Evolutionary conservation across 192 early-diverging fungal species (phyloP).

Genomic region (Anaeromyces robustus): DNA sequence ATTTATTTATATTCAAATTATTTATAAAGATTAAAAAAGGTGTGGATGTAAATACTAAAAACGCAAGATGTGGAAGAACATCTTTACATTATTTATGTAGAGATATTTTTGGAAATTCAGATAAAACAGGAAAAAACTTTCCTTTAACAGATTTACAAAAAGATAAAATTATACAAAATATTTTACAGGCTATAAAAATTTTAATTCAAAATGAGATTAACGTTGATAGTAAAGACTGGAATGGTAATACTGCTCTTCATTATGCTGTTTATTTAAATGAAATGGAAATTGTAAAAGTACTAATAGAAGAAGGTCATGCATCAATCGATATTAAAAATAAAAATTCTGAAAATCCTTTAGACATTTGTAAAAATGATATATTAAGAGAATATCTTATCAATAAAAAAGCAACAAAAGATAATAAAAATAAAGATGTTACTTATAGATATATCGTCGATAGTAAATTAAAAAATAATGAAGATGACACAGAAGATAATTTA

Average conservation of each 20-base stretch:
- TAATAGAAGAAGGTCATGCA: background rate
- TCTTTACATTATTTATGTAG: conserved; percentile 9
- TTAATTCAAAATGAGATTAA: conserved; percentile 1
- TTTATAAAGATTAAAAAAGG: conserved; percentile 9
- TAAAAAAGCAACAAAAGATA: background rate
- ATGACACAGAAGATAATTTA: background rate
- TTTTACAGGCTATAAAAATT: background rate
- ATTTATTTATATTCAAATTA: background rate
- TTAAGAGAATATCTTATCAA: background rate
- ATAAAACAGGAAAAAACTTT: background rate
- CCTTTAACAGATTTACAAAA: background rate
- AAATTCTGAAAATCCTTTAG: background rate
- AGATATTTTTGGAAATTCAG: background rate
- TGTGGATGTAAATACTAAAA: conserved; percentile 9
- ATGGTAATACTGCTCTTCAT: conserved; percentile 6
- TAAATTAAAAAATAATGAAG: background rate
- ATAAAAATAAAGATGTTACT: background rate
- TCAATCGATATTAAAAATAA: background rate
- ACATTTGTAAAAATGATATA: background rate
- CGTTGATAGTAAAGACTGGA: conserved; percentile 1
- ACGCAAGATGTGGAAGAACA: conserved; percentile 13
- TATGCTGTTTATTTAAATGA: background rate
- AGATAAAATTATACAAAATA: background rate
- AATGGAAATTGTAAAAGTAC: background rate
- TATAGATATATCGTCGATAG: background rate